Evolutionary conservation across 148 eudicot genomes (phyloP), one percentile per base, ranked within the genome.

Genomic region (Silene conica): DNA sequence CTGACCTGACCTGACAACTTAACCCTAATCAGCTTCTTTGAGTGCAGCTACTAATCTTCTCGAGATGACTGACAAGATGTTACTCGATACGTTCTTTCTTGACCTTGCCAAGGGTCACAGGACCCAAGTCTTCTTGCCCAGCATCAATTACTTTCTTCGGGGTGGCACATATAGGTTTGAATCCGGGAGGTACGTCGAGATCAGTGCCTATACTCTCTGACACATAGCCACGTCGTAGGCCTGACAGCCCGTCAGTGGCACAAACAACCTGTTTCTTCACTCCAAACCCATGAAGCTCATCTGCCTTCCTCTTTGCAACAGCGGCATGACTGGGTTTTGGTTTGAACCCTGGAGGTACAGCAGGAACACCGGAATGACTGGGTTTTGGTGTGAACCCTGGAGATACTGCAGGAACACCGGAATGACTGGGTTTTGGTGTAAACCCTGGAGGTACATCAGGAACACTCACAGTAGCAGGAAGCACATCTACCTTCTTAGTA

Each of bases 21-120:
- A 16, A 16, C 3, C 79, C 54, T 46, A 60, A 16, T 22, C 34
- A 56, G 43, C 50, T 68, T 55, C 21, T 22, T 38, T 62, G 2
- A 68, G 60, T 62, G 60, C 74, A 69, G 58, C 23, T 19, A 80
- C 3, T 26, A 61, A 61, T 19, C 61, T 54, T 80, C 63, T 69
- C 55, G 21, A 80, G 74, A 48, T 41, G 50, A 15, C 45, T 45
- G 0, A 81, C 14, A 25, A 67, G 72, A 16, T 19, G 1, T 34
- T 31, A 63, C 16, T 74, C 59, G 15, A 56, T 14, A 25, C 18
- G 3, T 66, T 75, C 76, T 71, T 71, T 22, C 43, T 75, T 63
- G 6, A 79, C 45, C 70, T 22, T 57, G 14, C 54, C 74, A 12
- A 34, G 8, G 1, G 78, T 21, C 3, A 41, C n/a, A 1, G 22